Conservation (phyloP, 805 yeast genomes). For the Ogataea ganodermae region DNA sequence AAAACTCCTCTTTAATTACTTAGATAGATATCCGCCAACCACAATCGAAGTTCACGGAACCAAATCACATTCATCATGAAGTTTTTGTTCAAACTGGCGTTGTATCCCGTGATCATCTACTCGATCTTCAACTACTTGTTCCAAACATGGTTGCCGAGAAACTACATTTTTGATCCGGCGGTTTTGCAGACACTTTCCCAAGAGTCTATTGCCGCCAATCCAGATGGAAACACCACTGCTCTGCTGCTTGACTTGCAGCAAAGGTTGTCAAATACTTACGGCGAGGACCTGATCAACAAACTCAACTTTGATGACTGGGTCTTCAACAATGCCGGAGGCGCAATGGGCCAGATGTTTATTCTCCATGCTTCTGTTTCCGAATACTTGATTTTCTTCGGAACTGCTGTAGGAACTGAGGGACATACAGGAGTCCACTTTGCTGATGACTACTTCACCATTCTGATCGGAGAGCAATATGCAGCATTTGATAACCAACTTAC, state of each 20-base stretch:
- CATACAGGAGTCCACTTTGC: constrained; percentile 96
- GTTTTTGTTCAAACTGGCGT: constrained; percentile 20
- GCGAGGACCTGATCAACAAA: constrained; percentile 65
- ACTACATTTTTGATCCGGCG: constrained; percentile 69
- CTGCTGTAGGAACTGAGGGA: constrained; percentile 94
- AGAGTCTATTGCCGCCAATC: constrained; percentile 52
- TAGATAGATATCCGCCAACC: too few species aligned
- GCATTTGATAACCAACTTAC: constrained; percentile 61
- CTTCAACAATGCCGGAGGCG: constrained; percentile 97
- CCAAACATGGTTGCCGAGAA: constrained; percentile 66
- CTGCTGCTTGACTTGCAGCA: constrained; percentile 64
- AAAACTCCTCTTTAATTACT: too few species aligned
- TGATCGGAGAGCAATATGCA: constrained; percentile 77
- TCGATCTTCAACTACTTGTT: constrained; percentile 43
- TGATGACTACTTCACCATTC: constrained; percentile 94
- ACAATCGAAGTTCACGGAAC: background rate
- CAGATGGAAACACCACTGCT: constrained; percentile 60
- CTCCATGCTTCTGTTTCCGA: constrained; percentile 93
- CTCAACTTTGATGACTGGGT: constrained; percentile 85
- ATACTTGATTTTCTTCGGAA: constrained; percentile 89
- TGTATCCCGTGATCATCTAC: constrained; percentile 32
- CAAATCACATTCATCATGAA: constrained; percentile 8
- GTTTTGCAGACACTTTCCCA: constrained; percentile 60
- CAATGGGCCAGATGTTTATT: constrained; percentile 96
- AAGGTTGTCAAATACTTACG: constrained; percentile 63